These are phyloP conservation scores for Sechiopsis laciniata DNA, from an alignment of 306 rosid genomes.

Conservation along the genomic window DNA sequence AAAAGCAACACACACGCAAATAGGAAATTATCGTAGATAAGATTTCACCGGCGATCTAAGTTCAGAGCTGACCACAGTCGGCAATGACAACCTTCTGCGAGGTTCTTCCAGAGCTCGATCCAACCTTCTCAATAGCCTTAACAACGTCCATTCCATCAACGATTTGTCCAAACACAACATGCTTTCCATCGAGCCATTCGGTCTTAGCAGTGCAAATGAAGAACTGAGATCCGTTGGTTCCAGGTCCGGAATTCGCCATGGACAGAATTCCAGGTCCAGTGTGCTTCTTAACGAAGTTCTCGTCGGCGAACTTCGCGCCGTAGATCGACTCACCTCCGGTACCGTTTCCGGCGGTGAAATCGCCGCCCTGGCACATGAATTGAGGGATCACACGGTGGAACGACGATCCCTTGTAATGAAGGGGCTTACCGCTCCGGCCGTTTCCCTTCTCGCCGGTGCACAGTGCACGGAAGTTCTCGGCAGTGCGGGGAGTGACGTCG, in stretches of 20 bases:
- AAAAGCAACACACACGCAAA: slow-evolving; percentile 17
- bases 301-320: slow-evolving; percentile 82
- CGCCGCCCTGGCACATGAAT: slow-evolving; percentile 96
- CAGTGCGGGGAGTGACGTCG: slow-evolving; percentile 61
- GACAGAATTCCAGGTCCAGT: slow-evolving; percentile 78
- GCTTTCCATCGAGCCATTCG: slow-evolving; percentile 88
- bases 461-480: slow-evolving; percentile 93
- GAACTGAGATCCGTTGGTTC: slow-evolving; percentile 93
- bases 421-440: slow-evolving; percentile 68
- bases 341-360: slow-evolving; percentile 88
- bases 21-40: slow-evolving; percentile 3
- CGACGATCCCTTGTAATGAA: slow-evolving; percentile 74
- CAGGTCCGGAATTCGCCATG: slow-evolving; percentile 89
- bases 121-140: slow-evolving; percentile 65
- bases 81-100: slow-evolving; percentile 53
- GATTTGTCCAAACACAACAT: slow-evolving; percentile 82
- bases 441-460: slow-evolving; percentile 92
- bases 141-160: slow-evolving; percentile 62
- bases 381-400: slow-evolving; percentile 93
- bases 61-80: slow-evolving; percentile 81
- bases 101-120: slow-evolving; percentile 54
- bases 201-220: slow-evolving; percentile 81
- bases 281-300: slow-evolving; percentile 85
- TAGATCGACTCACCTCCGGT: slow-evolving; percentile 94
- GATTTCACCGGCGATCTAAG: slow-evolving; percentile 32